Base-by-base conservation (phyloP, 768 basidiomycete species). In the Favolaschia claudopus region DNA sequence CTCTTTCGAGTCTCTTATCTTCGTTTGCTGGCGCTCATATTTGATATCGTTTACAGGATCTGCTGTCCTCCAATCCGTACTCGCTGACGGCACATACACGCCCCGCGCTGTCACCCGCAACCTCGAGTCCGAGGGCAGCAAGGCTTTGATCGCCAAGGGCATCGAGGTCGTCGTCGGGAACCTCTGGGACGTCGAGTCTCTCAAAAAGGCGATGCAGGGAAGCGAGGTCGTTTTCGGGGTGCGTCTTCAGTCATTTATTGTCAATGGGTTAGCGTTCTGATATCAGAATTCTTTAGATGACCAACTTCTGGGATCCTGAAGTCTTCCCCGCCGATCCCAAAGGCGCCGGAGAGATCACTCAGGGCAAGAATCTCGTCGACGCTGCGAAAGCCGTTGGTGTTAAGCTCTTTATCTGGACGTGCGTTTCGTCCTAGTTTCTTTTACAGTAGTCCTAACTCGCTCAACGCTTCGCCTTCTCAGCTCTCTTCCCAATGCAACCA, bases 401-500 rank as follows among this genome's bases (percentile, higher is more conserved):
- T 33, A 71, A 73, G 55, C 70, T 69, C 56, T 69, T 74, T 15
- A 33, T 72, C 49, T 74, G 64, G 64, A 74, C 73, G 71, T 72
- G 50, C 13, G 14, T 5, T 29, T 45, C 9, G 9, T n/a, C n/a
- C 15, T 14, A 7, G 15, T 39, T 17, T 24, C n/a, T 28, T 7
- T 27, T 15, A 19, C 24, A 3, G 27, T 27, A 34, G 8, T 28
- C 7, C 5, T 47, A 17, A 32, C 7, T 5, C 31, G 14, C n/a
- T 53, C 5, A 14, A 33, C n/a, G 28, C n/a, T n/a, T n/a, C n/a
- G n/a, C n/a, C n/a, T n/a, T n/a, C n/a, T 36, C 27, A 56, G 55
- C 37, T 55, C 59, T 15, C 49, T 56, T 13, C 62, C 58, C n/a
- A 43, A 33, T 45, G 14, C 44, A 4, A 38, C 20, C 45, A 60